Conservation (phyloP, 352 stramenopile species). For the Phytophthora gonapodyides region DNA sequence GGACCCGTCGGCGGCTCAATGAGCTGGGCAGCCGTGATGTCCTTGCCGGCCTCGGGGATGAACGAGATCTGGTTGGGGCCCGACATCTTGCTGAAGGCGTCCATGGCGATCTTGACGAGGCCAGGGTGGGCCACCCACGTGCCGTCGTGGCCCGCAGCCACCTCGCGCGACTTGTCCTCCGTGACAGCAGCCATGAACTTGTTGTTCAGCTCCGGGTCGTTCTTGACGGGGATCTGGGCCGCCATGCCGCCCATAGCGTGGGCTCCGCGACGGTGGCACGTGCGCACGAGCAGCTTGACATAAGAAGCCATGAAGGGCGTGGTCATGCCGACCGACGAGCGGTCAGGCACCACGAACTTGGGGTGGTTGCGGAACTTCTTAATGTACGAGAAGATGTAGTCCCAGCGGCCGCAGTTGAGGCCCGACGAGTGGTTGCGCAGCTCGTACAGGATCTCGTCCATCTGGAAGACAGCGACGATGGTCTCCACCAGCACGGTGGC, state of each 20-base stretch:
- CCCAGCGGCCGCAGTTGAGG: constrained; percentile 97
- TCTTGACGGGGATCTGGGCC: constrained; percentile 96
- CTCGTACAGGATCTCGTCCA: constrained; percentile 97
- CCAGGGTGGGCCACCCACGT: constrained; percentile 97
- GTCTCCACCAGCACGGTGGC: constrained; percentile 97
- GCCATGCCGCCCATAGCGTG: constrained; percentile 98
- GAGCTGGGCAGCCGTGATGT: constrained; percentile 63
- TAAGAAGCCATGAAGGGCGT: constrained; percentile 96
- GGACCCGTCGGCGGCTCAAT: constrained; percentile 62
- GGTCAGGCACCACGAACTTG: constrained; percentile 94
- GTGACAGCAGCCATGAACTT: constrained; percentile 89
- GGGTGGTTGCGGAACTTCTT: constrained; percentile 94
- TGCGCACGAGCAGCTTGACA: constrained; percentile 94
- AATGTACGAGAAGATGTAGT: constrained; percentile 98
- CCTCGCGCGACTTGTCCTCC: constrained; percentile 92
- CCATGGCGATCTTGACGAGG: constrained; percentile 91
- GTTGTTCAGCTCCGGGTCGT: constrained; percentile 89
- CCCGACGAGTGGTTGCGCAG: constrained; percentile 94
- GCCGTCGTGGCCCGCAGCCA: constrained; percentile 93
- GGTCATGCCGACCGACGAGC: constrained; percentile 93
- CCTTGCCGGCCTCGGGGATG: constrained; percentile 58
- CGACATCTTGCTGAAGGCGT: constrained; percentile 95
- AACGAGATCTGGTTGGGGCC: constrained; percentile 91
- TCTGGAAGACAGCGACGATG: constrained; percentile 96
- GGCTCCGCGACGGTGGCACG: constrained; percentile 95